Conservation (phyloP, 306 rosid genomes). For the Cyclanthera cordifolia region DNA sequence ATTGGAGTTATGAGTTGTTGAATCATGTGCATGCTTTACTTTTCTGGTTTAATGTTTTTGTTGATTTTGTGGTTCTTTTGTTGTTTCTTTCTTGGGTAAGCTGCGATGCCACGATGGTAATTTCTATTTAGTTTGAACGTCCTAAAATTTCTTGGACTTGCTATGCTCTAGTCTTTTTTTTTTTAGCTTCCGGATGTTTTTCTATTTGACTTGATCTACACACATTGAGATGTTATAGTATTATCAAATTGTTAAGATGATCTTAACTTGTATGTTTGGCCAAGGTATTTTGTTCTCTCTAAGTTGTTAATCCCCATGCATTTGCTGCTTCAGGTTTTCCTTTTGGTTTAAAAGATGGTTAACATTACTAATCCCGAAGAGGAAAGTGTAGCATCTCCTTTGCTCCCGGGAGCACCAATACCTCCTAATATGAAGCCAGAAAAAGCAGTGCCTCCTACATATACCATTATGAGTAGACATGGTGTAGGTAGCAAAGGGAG, state of each 20-base stretch:
- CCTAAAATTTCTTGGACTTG: too few relatives aligned
- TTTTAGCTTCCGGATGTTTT: too few relatives aligned
- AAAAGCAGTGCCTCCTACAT: slow-evolving; percentile 20
- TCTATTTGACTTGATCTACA: too few relatives aligned
- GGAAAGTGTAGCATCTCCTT: slow-evolving; percentile 21
- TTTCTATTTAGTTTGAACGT: too few relatives aligned
- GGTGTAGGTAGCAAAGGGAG: slow-evolving; percentile 51
- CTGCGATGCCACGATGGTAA: too few relatives aligned
- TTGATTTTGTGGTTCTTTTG: too few relatives aligned
- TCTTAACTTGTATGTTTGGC: not conserved
- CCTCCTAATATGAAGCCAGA: slow-evolving; percentile 23
- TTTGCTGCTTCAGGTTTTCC: slow-evolving; percentile 8
- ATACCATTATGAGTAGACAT: slow-evolving; percentile 42
- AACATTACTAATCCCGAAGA: slow-evolving; percentile 19
- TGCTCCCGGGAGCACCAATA: slow-evolving; percentile 24
- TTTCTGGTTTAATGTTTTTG: too few relatives aligned
- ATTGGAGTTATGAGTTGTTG: too few relatives aligned
- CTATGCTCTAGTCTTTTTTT: too few relatives aligned
- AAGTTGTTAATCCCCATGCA: not conserved
- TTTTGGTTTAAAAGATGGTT: slow-evolving; percentile 25
- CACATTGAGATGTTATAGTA: not conserved
- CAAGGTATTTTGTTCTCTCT: not conserved
- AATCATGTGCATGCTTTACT: too few relatives aligned
- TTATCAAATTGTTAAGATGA: not conserved
- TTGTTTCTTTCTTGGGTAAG: too few relatives aligned